phyloP scores from a whole-genome alignment of 2,329 filamentous ascomycete genomes.

The Xylariaceae sp. region DNA sequence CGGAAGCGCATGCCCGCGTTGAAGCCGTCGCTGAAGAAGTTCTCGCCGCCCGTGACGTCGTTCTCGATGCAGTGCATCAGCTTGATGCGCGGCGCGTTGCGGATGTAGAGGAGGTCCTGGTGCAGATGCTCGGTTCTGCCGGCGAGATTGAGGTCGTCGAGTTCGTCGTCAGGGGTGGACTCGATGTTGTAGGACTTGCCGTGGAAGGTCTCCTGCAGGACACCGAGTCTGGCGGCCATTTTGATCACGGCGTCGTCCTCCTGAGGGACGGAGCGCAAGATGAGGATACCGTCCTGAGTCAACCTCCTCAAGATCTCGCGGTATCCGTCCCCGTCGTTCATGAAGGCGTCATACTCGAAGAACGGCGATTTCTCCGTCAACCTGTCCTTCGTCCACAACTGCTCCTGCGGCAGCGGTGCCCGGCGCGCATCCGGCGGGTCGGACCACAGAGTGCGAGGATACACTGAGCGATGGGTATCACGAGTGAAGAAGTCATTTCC shows the following conservation, averaged over 20 bases:
- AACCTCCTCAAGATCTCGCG: slow-evolving; percentile 59
- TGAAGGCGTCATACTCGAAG: slow-evolving; percentile 67
- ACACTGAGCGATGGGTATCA: slow-evolving; percentile 33
- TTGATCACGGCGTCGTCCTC: slow-evolving; percentile 59
- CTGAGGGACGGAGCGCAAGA: slow-evolving; percentile 68
- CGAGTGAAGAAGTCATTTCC: slow-evolving; percentile 37
- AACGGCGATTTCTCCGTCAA: slow-evolving; percentile 41
- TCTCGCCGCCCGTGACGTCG: slow-evolving; percentile 72
- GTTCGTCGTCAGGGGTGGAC: slow-evolving; percentile 77
- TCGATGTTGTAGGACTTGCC: slow-evolving; percentile 86
- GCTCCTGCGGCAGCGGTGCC: neutral
- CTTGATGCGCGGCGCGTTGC: slow-evolving; percentile 73
- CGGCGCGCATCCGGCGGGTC: neutral
- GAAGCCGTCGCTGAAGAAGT: slow-evolving; percentile 76
- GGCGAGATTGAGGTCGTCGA: slow-evolving; percentile 78
- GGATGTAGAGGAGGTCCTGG: slow-evolving; percentile 88
- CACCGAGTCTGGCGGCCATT: slow-evolving; percentile 69
- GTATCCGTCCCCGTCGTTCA: slow-evolving; percentile 54
- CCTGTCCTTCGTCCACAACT: slow-evolving; percentile 31
- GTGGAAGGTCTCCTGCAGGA: slow-evolving; percentile 82
- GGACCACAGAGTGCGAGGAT: slow-evolving; percentile 22
- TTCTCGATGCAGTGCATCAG: slow-evolving; percentile 86
- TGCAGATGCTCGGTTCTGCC: slow-evolving; percentile 64
- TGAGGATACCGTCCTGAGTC: slow-evolving; percentile 64
- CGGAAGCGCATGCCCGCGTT: slow-evolving; percentile 47